A percentile compares a stretch with the other conserved stretches of the same genome.
These are phyloP conservation scores for Leishmania aethiopica DNA, from an alignment of 208 protist species.

Conservation along the genomic window DNA sequence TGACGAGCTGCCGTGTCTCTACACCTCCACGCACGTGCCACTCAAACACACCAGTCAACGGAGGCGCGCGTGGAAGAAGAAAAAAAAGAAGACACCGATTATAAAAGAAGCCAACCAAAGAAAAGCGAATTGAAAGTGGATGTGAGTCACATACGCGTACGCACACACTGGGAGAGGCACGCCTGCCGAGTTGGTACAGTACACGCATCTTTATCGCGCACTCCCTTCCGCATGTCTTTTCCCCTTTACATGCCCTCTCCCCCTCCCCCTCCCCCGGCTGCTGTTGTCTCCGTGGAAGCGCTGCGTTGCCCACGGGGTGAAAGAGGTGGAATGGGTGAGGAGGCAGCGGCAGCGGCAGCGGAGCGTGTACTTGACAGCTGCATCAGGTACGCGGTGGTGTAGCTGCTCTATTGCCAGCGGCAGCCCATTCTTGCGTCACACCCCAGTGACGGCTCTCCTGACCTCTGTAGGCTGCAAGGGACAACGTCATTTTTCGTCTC, in stretches of 20 bases:
- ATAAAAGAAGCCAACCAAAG: not conserved
- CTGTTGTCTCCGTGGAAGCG: not conserved
- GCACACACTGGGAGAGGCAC: not conserved
- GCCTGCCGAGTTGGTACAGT: not conserved
- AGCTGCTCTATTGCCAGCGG: not conserved
- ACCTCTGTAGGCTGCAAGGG: not conserved
- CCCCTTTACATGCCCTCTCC: not conserved
- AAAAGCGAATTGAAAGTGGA: not conserved
- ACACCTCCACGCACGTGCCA: not conserved
- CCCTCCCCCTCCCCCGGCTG: not conserved
- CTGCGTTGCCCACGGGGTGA: not conserved
- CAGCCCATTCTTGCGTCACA: not conserved
- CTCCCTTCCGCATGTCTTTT: not conserved
- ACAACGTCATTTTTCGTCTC: not conserved
- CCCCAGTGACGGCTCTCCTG: not conserved
- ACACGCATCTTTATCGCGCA: not conserved
- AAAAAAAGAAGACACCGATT: not conserved
- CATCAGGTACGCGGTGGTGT: not conserved
- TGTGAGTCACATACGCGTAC: not conserved
- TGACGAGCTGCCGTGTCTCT: not conserved
- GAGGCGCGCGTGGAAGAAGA: not conserved
- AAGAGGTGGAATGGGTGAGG: not conserved
- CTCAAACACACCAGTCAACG: not conserved
- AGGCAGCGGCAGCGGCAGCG: not conserved
- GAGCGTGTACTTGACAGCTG: not conserved